Evolutionary conservation across 2,329 filamentous ascomycete species (phyloP), one percentile per base, ranked within the genome.

Genomic region (Incumbomyces delicatus): DNA sequence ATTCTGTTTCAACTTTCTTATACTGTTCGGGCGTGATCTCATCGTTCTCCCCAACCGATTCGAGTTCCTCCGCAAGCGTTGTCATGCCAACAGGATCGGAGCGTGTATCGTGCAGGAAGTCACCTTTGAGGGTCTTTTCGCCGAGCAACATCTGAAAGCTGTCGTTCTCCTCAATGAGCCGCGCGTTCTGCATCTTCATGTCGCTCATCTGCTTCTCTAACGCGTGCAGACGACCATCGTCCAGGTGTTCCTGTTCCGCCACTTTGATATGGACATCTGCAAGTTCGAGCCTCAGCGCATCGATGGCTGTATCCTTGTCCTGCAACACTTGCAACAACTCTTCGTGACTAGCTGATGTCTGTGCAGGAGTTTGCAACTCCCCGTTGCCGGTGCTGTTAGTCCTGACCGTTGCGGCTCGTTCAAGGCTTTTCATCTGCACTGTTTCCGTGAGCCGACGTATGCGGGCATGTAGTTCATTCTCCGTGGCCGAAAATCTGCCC

Each of bases 131-230:
- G 1, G 92, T 96, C 73, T 88, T 90, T 66, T 96, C 89, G 61
- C 88, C 87, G 18, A 98, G 79, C 14, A 98, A 79, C 32, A 96
- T 77, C 66, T 96, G 90, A 67, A 95, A 98, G 67, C 88, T 94
- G 67, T 98, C 92, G 60, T 96, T 96, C 66, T 98, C 92, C 68
- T 98, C 92, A 85, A 95, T 92, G 53, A 98, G 73, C 38, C 89
- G 80, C 48, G 92, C 92, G 62, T 96, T 98, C 56, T 88, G 85
- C 84, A 96, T 92, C 59, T 89, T 87, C 33, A 87, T 83, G 61
- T 96, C 90, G 67, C 95, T 81, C 44, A 96, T 77, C 54, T 86
- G 79, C 58, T 85, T 83, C 68, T 96, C 89, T n/a, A 96, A 77
- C 65, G 95, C 87, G 55, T 87, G 85, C 60, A 95, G 71, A 22